phyloP scores from a whole-genome alignment of 306 rosid species.

The Vigna unguiculata region DNA sequence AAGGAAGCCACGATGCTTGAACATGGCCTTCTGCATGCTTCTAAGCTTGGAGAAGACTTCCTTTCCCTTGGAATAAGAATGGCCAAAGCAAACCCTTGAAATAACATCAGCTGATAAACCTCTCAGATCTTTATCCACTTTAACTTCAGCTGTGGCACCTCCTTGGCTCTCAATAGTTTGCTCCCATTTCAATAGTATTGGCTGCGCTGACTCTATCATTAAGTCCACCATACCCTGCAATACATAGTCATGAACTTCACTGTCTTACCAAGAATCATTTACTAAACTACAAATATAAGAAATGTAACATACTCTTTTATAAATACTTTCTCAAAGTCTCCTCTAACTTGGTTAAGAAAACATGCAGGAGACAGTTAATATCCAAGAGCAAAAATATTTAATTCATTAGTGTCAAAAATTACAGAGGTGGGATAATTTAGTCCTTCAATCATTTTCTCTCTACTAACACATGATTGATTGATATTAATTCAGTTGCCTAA shows the following conservation, averaged over 20 bases:
- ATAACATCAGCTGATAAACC: constrained; percentile 84
- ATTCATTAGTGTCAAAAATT: no score
- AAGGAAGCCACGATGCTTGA: constrained; percentile 63
- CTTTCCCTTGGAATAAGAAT: constrained; percentile 74
- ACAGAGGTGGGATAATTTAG: no score
- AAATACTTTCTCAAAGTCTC: background rate
- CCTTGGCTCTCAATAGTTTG: constrained; percentile 54
- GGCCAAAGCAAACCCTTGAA: constrained; percentile 91
- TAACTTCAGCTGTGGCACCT: constrained; percentile 57
- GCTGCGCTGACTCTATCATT: constrained; percentile 71
- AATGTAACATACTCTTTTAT: no score
- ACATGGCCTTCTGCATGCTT: constrained; percentile 64
- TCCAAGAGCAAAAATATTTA: no score
- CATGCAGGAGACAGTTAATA: no score
- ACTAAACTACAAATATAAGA: no score
- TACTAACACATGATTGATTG: no score
- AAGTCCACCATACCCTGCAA: constrained; percentile 83
- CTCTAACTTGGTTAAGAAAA: no score
- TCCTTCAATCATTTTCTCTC: no score
- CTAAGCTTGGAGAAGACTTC: constrained; percentile 84
- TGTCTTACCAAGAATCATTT: background rate
- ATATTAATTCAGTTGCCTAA: no score
- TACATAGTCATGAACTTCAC: constrained; percentile 22
- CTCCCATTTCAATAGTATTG: constrained; percentile 72
- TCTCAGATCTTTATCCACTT: constrained; percentile 74